Evolutionary conservation across 1,284 basidiomycete genomes (phyloP).

Genomic region (Sporisorium sorghi): DNA sequence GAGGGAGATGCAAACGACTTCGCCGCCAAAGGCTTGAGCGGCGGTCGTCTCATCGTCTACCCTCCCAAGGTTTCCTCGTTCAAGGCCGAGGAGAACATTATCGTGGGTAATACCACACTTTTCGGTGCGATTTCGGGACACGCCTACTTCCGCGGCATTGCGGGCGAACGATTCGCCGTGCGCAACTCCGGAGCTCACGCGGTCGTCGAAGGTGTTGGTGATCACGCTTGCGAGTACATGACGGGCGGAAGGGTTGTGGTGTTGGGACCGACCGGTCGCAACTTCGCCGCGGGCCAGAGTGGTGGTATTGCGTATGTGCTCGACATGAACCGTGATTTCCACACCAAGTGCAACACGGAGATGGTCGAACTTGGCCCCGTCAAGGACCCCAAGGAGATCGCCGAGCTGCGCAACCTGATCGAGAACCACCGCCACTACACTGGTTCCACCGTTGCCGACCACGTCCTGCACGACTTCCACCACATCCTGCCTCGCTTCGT

Average conservation of each 20-base stretch:
- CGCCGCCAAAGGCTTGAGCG: constrained; percentile 58
- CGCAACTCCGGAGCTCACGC: constrained; percentile 67
- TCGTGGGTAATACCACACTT: constrained; percentile 62
- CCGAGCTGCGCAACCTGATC: constrained; percentile 67
- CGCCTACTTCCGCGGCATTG: constrained; percentile 65
- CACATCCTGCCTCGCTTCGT: constrained; percentile 66
- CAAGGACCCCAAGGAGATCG: constrained; percentile 64
- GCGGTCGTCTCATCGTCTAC: constrained; percentile 64
- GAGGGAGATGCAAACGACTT: constrained; percentile 66
- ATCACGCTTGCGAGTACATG: constrained; percentile 63
- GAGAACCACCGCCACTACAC: constrained; percentile 69
- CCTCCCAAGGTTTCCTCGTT: constrained; percentile 64
- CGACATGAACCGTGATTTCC: constrained; percentile 66
- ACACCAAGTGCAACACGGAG: constrained; percentile 64
- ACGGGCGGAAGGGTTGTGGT: constrained; percentile 63
- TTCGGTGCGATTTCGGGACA: constrained; percentile 59
- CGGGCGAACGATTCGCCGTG: constrained; percentile 66
- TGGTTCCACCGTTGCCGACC: constrained; percentile 63
- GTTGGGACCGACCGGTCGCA: constrained; percentile 59
- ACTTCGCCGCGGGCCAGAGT: constrained; percentile 63
- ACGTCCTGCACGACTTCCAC: constrained; percentile 65
- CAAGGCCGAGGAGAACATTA: constrained; percentile 67
- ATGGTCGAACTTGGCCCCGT: constrained; percentile 66
- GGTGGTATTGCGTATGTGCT: constrained; percentile 67
- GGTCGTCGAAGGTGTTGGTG: constrained; percentile 65